Base-by-base conservation (phyloP, 2,329 filamentous ascomycete genomes). In the Aspergillus sp. region DNA sequence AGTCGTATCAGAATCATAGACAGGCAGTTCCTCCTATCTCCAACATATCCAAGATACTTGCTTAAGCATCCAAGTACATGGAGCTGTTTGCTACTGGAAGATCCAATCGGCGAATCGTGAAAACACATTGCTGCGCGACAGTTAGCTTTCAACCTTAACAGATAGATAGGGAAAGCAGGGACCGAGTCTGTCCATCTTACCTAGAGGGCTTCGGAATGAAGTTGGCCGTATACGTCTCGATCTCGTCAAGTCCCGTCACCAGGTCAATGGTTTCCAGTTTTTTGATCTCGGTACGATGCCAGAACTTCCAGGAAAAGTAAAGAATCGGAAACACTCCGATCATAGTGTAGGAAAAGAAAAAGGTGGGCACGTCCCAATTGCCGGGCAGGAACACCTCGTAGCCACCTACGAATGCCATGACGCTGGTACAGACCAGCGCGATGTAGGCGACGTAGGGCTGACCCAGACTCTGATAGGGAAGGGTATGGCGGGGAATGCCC, bases 261-360 rank as follows among this genome's bases (percentile, higher is more conserved):
- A 91, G 73, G 70, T 92, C 88, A 1, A 87, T 83, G 55, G 90
- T 84, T 14, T 82, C 75, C 0, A 86, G 79, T 58, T 79, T 81
- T 54, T 80, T 71, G 59, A 84, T 81, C 55, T 81, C 84, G 0
- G 89, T 90, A 69, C 80, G 84, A 72, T 90, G 87, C 58, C 87
- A 65, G 6, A 90, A 31, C 73, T 94, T 95, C 87, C 89, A 94
- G 6, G 84, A 85, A 3, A 88, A 47, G 71, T 85, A 93, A 2
- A 94, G 76, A 0, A 87, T 64, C 0, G 89, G 90, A 69, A 90
- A 91, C 2, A 92, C 76, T 5, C 83, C 84, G 54, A 93, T 84
- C 82, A 91, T 91, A 52, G 87, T 86, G 73, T 93, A 93, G 74
- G 87, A 89, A 73, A 92, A 91, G 29, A 94, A 74, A 71, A 94